Evolutionary conservation across 2,329 filamentous ascomycete species (phyloP), one percentile per base, ranked within the genome.

Genomic region (Ophiostoma sp.): DNA sequence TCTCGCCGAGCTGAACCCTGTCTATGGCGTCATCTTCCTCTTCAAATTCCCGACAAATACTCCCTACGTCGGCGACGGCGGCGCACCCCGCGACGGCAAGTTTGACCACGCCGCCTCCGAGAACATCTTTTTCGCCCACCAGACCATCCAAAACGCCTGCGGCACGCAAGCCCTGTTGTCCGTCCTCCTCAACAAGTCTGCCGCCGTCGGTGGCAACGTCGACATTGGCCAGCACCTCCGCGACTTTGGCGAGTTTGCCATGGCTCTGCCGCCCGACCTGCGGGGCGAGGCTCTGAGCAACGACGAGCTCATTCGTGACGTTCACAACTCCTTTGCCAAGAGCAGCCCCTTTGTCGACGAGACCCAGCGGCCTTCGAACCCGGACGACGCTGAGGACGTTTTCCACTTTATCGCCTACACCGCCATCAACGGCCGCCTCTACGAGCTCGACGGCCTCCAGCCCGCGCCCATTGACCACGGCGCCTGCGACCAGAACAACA

Each of bases 381-480:
- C 90, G n/a, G 90, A 90, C 25, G 69, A 73, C 75, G 87, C 93
- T 72, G 94, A 97, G 79, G 96, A 98, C 80, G 93, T 95, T 36
- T 99, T 97, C 84, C 96, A 99, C 84, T 99, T 99, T 82, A 94
- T 99, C 79, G 96, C 95, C 42, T 99, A 99, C 83, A 95, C 94
- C 9, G 88, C 91, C 71, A 87, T 97, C 77, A 89, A 92, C 80
- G 92, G 91, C 76, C 90, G 85, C 4, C 87, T 99, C 72, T 99
- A 98, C 86, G 96, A 99, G 84, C 88, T 99, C 70, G 96, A 99
- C 82, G 96, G 96, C 22, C 86, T 99, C 76, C 95, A 98, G 83
- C 94, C 94, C 3, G 92, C 93, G 73, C 96, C 96, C 72, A 98
- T 99, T 78, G 90, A 89, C 69, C 96, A 99, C 83, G 96, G 95